Evolutionary conservation across 306 rosid genomes (phyloP).

Genomic region (Trichosanthes truncata): DNA sequence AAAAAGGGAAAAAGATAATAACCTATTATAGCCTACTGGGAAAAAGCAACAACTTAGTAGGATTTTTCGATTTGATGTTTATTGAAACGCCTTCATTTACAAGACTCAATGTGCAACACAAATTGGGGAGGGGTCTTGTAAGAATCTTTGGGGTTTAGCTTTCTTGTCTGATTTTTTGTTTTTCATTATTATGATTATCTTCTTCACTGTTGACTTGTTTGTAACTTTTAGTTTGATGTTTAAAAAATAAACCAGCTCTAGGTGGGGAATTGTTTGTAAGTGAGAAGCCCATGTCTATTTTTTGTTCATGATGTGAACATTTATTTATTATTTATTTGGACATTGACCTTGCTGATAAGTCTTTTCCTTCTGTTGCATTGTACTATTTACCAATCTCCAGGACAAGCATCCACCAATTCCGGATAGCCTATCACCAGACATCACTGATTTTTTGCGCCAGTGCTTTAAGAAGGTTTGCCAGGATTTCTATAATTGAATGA

Average conservation of each 20-base stretch:
- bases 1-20: neutral
- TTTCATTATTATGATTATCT: neutral
- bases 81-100: neutral
- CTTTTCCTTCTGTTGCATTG: neutral
- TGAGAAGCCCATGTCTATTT: neutral
- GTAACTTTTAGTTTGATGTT: neutral
- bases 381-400: slow-evolving; percentile 36
- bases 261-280: neutral
- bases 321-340: neutral
- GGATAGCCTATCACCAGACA: slow-evolving; percentile 80
- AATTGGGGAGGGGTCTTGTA: neutral
- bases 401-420: slow-evolving; percentile 97
- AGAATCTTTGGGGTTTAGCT: neutral
- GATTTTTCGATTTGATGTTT: neutral
- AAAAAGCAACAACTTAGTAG: neutral
- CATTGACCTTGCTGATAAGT: neutral
- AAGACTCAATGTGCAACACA: neutral
- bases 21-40: neutral
- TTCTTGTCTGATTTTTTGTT: neutral
- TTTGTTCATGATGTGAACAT: neutral
- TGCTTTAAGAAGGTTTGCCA: slow-evolving; percentile 90
- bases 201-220: neutral
- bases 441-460: slow-evolving; percentile 92
- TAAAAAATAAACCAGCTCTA: neutral
- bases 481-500: slow-evolving; percentile 1